phyloP scores from a whole-genome alignment of 345 rosid genomes.

The sweet orange (Citrus sinensis) region DNA sequence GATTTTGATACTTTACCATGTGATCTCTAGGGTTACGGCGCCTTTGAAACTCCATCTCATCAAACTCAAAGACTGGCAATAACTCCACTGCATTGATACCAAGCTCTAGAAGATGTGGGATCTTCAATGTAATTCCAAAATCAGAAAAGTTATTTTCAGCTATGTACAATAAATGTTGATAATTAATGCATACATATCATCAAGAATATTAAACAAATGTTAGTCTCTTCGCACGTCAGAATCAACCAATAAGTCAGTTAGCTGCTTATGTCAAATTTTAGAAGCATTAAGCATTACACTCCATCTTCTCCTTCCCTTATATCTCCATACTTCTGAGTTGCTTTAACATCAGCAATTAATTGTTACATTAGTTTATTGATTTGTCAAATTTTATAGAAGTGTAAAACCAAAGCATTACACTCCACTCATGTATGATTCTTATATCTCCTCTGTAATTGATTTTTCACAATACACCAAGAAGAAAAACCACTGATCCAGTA shows the following conservation, averaged over 20 bases:
- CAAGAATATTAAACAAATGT: background rate
- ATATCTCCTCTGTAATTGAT: background rate
- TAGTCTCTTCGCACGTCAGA: background rate
- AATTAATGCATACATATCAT: background rate
- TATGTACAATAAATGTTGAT: slow-evolving; percentile 9
- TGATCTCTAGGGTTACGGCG: slow-evolving; percentile 88
- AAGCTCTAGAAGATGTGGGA: slow-evolving; percentile 86
- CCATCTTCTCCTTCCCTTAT: background rate
- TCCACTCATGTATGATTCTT: background rate
- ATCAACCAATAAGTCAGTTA: background rate
- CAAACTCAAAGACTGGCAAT: slow-evolving; percentile 88
- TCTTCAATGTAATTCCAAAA: slow-evolving; percentile 39
- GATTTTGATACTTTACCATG: slow-evolving; percentile 49
- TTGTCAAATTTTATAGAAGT: too few species aligned
- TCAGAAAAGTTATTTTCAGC: slow-evolving; percentile 23
- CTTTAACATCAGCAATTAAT: too few species aligned
- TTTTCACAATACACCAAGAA: background rate
- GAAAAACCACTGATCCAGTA: background rate
- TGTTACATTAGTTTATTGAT: too few species aligned
- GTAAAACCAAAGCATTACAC: too few species aligned
- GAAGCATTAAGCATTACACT: background rate
- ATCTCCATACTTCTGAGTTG: too few species aligned
- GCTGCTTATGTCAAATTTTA: background rate
- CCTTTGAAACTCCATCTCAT: slow-evolving; percentile 91
- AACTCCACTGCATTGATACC: slow-evolving; percentile 94